Evolutionary conservation across 148 eudicot genomes (phyloP), one percentile per base, ranked within the genome.

Genomic region (Rhododendron griersonianum): DNA sequence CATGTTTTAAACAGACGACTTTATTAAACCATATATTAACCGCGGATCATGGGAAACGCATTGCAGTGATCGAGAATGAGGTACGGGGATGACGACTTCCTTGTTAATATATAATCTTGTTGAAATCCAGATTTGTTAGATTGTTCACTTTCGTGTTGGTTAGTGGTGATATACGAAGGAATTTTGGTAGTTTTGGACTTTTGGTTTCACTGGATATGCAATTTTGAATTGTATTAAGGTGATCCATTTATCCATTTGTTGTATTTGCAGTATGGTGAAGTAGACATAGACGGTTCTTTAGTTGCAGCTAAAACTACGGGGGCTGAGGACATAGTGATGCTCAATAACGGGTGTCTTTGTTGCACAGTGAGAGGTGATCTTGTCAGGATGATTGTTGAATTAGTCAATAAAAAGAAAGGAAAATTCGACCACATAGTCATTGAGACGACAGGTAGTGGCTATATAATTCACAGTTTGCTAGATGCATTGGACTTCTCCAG

Each of bases 341-440:
- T 98, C 69, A 98, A 98, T 78, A 98, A 98, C 53, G 99, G 99
- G 71, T 98, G 99, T 87, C 91, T 98, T 35, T 98, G 99, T 77
- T 98, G 99, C 90, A 98, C 99, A 23, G 98, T 98, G 84, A 95
- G 99, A 90, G 99, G 99, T 11, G 99, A 98, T 90, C 98, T 98
- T 33, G 99, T 98, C 88, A 91, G 95, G 88, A 98, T 98, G 99
- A 98, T 98, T 78, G 77, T 91, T 59, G 98, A 98, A 71, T 90
- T 98, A 84, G 99, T 98, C 55, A 89, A 80, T 78, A 91, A 78
- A 88, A 94, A 94, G 91, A 98, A 92, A 92, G 99, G 98, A 81
- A 94, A 85, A 85, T 98, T 98, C 41, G 99, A 98, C 90, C 99
- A 95, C 85, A 95, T 98, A 82, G 96, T 98, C 57, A 98, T 98